Base-by-base conservation (phyloP, 2,329 filamentous ascomycete genomes). In the Metarhizium anisopliae region DNA sequence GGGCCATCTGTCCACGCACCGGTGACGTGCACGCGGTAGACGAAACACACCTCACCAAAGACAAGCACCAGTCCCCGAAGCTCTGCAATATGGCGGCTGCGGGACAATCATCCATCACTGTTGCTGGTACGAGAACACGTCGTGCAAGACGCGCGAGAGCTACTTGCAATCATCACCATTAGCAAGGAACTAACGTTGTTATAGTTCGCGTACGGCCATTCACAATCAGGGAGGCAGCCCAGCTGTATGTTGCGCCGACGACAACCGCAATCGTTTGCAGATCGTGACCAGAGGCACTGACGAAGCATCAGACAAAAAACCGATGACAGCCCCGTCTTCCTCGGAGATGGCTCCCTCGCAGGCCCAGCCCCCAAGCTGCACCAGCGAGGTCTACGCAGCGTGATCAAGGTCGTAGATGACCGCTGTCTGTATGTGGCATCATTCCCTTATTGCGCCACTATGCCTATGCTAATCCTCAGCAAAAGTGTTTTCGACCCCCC, bases 281-380 rank as follows among this genome's bases (percentile, higher is more conserved):
- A 13, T n/a, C 32, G 45, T 20, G 47, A n/a, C 8, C 8, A 20
- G 20, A 47, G 16, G 42, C 42, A 53, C 55, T 62, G 30, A 63
- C 53, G 47, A 35, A 40, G 5, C 6, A 25, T 13, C 61, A 84
- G 81, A 63, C 79, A 84, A 53, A 83, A 79, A 67, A 81, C 74
- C 65, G 93, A 99, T 64, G 93, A 96, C 71, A 85, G 86, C 54
- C 91, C 90, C 5, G 72, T 96, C 42, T 99, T 99, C 68, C 82
- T 99, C n/a, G 94, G 94, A 59, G 94, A 99, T 70, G 94, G 94
- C 58, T 97, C 93, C 18, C 79, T 99, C 56, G 94, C 94, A n/a
- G 88, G 84, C 14, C 91, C 93, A 0, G 82, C 90, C 1, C 92
- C 92, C 0, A 95, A 93, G 68, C 80, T 96, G 36, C 84, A 87